These are phyloP conservation scores for Musa beccarii DNA, from an alignment of 176 grass and related monocot genomes.

Conservation along the genomic window DNA sequence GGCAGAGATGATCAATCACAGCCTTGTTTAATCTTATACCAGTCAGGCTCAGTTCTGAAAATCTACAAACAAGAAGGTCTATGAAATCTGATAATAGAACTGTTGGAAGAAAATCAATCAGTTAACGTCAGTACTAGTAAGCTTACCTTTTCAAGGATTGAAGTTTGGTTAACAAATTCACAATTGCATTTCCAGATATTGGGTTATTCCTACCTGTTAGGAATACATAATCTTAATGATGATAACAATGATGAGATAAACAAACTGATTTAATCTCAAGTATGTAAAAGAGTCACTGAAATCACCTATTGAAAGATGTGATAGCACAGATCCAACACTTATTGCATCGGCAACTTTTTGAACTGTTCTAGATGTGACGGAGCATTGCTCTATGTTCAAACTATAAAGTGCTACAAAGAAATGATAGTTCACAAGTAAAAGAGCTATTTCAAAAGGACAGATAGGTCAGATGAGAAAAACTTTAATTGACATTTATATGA, in stretches of 20 bases:
- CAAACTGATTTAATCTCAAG: not conserved
- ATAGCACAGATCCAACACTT: constrained; percentile 63
- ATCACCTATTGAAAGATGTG: constrained; percentile 92
- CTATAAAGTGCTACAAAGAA: constrained; percentile 63
- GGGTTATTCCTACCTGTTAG: constrained; percentile 79
- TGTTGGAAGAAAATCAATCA: not conserved
- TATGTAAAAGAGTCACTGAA: constrained; percentile 11
- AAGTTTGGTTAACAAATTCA: constrained; percentile 77
- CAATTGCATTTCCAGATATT: constrained; percentile 78
- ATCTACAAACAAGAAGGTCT: constrained; percentile 36
- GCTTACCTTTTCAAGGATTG: constrained; percentile 71
- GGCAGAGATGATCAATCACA: constrained; percentile 51
- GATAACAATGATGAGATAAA: constrained; percentile 15
- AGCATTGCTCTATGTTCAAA: constrained; percentile 92
- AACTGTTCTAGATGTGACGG: constrained; percentile 85
- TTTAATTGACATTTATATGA: not conserved
- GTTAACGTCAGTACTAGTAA: not conserved
- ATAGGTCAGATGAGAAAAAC: not conserved
- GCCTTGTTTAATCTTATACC: constrained; percentile 79
- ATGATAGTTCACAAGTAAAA: not conserved
- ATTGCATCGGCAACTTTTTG: constrained; percentile 84
- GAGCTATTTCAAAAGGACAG: not conserved
- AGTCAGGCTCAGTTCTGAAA: constrained; percentile 82
- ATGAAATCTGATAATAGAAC: not conserved
- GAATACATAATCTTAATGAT: constrained; percentile 13